Percentiles rank a stretch among this genome's conserved stretches.
Conservation (phyloP, 768 basidiomycete species). For the Pleurotus ostreatus region DNA sequence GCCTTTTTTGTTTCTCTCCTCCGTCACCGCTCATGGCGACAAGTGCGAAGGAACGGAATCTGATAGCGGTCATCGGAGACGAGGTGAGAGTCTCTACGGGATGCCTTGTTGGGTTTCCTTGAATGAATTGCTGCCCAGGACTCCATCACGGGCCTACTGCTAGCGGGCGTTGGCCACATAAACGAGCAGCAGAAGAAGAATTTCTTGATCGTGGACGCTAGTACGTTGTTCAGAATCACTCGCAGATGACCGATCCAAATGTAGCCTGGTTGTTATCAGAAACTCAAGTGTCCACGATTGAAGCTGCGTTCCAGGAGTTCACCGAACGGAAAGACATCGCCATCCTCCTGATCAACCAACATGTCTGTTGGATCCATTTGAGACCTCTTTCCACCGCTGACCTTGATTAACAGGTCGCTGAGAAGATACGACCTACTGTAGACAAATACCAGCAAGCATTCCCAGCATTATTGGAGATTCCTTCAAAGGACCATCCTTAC, state of each 20-base stretch:
- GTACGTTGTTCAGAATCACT: conserved; percentile 42
- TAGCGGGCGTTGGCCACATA: conserved; percentile 93
- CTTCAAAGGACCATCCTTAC: conserved; percentile 97
- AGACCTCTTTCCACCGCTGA: not conserved
- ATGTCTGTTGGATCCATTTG: conserved; percentile 51
- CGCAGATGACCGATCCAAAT: no score
- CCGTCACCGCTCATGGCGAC: conserved; percentile 36
- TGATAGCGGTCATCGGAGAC: conserved; percentile 96
- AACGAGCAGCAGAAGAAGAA: conserved; percentile 93
- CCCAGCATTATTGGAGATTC: conserved; percentile 95
- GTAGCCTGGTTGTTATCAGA: conserved; percentile 41
- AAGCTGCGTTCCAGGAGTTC: conserved; percentile 90
- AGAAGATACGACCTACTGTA: conserved; percentile 92
- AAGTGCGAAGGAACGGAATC: conserved; percentile 67
- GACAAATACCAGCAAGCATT: conserved; percentile 96
- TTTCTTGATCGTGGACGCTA: conserved; percentile 91
- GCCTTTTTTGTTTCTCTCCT: not conserved
- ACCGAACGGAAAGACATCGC: conserved; percentile 94
- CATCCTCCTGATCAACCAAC: conserved; percentile 96
- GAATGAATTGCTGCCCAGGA: conserved; percentile 50
- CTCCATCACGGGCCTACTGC: conserved; percentile 91
- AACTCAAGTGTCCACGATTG: conserved; percentile 87
- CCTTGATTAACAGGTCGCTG: conserved; percentile 69
- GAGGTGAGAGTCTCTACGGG: conserved; percentile 52
- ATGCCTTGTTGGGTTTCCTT: conserved; percentile 12